These are phyloP conservation scores for Nepenthes mirabilis DNA, from an alignment of 148 eudicot genomes.

Conservation along the genomic window DNA sequence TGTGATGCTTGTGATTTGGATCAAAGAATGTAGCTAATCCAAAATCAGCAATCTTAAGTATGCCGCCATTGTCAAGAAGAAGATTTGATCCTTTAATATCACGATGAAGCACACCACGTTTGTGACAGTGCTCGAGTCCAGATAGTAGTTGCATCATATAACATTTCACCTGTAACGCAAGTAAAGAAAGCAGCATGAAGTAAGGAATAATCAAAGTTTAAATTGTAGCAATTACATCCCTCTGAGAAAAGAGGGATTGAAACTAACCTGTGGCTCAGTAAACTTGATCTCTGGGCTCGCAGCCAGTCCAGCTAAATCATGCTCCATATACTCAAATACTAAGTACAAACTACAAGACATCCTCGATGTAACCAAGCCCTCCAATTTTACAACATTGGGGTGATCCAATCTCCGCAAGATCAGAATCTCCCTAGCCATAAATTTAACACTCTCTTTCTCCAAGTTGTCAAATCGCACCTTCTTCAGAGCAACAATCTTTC, in stretches of 20 bases:
- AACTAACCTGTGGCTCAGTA: constrained; percentile 70
- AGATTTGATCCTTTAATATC: constrained; percentile 94
- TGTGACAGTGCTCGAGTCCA: constrained; percentile 93
- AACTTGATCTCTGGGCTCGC: constrained; percentile 85
- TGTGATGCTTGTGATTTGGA: constrained; percentile 70
- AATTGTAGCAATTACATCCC: background rate
- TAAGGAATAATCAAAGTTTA: background rate
- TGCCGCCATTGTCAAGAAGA: constrained; percentile 67
- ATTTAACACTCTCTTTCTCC: constrained; percentile 93
- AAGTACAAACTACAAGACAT: constrained; percentile 94
- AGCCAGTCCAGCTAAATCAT: constrained; percentile 93
- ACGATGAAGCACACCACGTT: constrained; percentile 72
- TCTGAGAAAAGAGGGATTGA: constrained; percentile 1
- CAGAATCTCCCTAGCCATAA: constrained; percentile 89
- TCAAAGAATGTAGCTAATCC: constrained; percentile 77
- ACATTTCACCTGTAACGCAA: constrained; percentile 58
- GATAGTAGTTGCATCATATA: constrained; percentile 69
- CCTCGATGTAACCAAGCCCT: constrained; percentile 89
- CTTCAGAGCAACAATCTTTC: constrained; percentile 87
- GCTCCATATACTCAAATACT: constrained; percentile 92
- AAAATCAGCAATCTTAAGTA: constrained; percentile 85
- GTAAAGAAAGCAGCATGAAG: constrained; percentile 1
- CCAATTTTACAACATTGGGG: constrained; percentile 81
- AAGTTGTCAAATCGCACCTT: constrained; percentile 88
- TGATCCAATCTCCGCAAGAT: constrained; percentile 78